These are phyloP conservation scores for Volvariella surrecta DNA, from an alignment of 1,284 basidiomycete genomes.

Conservation along the genomic window DNA sequence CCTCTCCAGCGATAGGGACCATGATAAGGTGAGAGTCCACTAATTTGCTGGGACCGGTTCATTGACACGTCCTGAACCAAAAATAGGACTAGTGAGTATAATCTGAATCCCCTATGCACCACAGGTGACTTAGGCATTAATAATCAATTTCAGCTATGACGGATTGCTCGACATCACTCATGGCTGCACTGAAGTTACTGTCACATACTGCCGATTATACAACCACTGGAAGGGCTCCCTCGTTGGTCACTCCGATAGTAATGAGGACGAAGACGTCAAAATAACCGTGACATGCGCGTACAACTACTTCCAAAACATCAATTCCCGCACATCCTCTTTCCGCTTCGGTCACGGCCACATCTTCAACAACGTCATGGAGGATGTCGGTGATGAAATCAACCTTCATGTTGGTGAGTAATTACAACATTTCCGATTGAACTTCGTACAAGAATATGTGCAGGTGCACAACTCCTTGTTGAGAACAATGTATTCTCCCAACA, in stretches of 20 bases:
- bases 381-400: constrained; percentile 40
- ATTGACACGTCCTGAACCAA: background rate
- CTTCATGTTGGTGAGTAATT: constrained; percentile 30
- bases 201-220: constrained; percentile 29
- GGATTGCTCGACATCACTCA: constrained; percentile 33
- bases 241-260: constrained; percentile 34
- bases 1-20: constrained; percentile 33
- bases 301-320: constrained; percentile 31
- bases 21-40: constrained; percentile 26
- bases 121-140: background rate
- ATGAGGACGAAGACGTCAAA: constrained; percentile 25
- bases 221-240: constrained; percentile 35
- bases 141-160: constrained; percentile 24
- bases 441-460: constrained; percentile 11
- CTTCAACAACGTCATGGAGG: constrained; percentile 36
- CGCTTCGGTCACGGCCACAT: constrained; percentile 38
- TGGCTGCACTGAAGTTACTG: constrained; percentile 31
- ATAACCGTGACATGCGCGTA: constrained; percentile 29
- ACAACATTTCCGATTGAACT: constrained; percentile 2
- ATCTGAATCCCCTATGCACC: background rate
- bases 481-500: constrained; percentile 27
- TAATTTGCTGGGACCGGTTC: background rate
- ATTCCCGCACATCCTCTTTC: constrained; percentile 32
- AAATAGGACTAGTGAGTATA: constrained; percentile 20
- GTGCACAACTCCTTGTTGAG: constrained; percentile 36